Evolutionary conservation across 1,284 basidiomycete species (phyloP), one percentile per base, ranked within the genome.

Genomic region (Waitea zeae): DNA sequence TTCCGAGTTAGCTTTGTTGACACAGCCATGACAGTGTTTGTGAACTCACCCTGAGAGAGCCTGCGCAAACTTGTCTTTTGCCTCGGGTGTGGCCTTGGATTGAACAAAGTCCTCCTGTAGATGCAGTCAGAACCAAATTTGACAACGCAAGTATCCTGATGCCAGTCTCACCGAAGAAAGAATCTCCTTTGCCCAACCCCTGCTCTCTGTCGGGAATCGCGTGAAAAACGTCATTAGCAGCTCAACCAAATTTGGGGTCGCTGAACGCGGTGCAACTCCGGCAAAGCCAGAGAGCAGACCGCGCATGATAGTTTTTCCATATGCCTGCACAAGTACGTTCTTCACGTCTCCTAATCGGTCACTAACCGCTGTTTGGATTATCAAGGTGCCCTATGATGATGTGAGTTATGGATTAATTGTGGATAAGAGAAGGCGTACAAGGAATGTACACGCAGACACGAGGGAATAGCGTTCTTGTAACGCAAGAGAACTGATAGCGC

Each of bases 401-500:
- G 13, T 13, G 12, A 20, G 36, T 30, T 24, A 24, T 32, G 17
- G 26, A 2, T 12, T 22, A 12, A 27, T 26, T 12, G 13, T 19
- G 15, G 26, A 14, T 13, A 7, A 12, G n/a, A 34, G 31, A 3
- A 12, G 20, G 53, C 77, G 36, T 41, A 87, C 86, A 44, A 90
- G 55, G 52, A 90, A 92, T 30, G 68, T 78, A 42, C 78, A 79
- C 1, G 82, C 80, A 1, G 80, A 67, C 5, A 83, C 81, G 4
- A 92, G 59, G 1, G 84, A 87, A 52, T 90, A 92, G 27, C 87
- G 68, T 47, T 92, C 87, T 52, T 87, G 84, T 5, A 89, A 53
- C 0, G 73, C 59, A 9, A 92, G 56, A 3, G 80, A 72, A 30
- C 64, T 62, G 33, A 81, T 62, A 0, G 82, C 69, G 42, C 82